phyloP scores from a whole-genome alignment of 2,329 filamentous ascomycete species.

The Fusarium palustre region DNA sequence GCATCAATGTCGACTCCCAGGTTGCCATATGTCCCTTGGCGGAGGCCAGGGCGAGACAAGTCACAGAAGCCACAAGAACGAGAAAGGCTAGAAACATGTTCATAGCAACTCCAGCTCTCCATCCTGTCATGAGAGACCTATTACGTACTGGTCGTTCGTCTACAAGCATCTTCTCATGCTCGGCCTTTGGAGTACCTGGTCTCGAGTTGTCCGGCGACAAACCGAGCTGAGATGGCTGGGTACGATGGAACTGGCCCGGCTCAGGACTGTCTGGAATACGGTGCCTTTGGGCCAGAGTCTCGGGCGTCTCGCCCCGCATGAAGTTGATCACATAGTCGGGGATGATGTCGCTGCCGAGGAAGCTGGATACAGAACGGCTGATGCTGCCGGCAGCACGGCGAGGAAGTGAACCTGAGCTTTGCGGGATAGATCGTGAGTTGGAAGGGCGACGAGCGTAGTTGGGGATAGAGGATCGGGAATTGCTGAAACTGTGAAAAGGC shows the following conservation, averaged over 20 bases:
- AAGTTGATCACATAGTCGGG: slow-evolving; percentile 69
- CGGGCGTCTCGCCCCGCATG: slow-evolving; percentile 66
- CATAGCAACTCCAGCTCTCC: slow-evolving; percentile 61
- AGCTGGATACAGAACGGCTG: slow-evolving; percentile 47
- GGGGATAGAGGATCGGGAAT: slow-evolving; percentile 45
- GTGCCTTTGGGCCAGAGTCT: slow-evolving; percentile 61
- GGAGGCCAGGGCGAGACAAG: slow-evolving; percentile 55
- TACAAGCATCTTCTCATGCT: slow-evolving; percentile 45
- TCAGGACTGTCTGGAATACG: slow-evolving; percentile 46
- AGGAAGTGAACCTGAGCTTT: slow-evolving; percentile 40
- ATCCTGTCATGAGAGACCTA: slow-evolving; percentile 54
- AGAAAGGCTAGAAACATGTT: slow-evolving; percentile 57
- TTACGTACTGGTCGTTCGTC: slow-evolving; percentile 43
- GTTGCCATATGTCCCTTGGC: slow-evolving; percentile 50
- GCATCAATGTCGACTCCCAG: slow-evolving; percentile 54
- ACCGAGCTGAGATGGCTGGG: slow-evolving; percentile 30
- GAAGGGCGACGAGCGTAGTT: slow-evolving; percentile 34
- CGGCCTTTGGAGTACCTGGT: slow-evolving; percentile 40
- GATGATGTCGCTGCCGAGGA: slow-evolving; percentile 59
- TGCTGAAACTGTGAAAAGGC: slow-evolving; percentile 48
- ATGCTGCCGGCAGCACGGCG: slow-evolving; percentile 46
- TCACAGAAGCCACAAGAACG: slow-evolving; percentile 53
- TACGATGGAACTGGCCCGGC: slow-evolving; percentile 40
- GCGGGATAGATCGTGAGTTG: slow-evolving; percentile 39
- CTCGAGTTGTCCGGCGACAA: slow-evolving; percentile 38